Evolutionary conservation across 208 protist genomes (phyloP), one percentile per base, ranked within the genome.

Genomic region (Angomonas deanei): DNA sequence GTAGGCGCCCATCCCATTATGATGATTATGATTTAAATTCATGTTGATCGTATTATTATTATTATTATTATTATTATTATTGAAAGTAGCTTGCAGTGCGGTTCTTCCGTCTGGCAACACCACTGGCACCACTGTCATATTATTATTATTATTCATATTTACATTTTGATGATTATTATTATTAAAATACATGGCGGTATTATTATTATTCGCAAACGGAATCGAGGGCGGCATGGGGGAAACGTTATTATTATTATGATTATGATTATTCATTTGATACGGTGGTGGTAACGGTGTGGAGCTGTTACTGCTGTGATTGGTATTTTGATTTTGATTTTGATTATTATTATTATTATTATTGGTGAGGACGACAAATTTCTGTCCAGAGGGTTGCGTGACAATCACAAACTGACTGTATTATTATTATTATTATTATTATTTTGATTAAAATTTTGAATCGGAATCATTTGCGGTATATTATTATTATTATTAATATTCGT

Each of bases 111-210:
- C 36, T 15, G 36, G 36, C 15, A 42, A 42, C 36, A n/a, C 15
- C 15, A 42, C 36, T 8, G 36, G 36, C 36, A 42, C 36, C 15
- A 15, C 36, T n/a, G 15, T 42, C 36, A 42, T 42, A 42, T 42
- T 42, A 42, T 42, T 42, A 42, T 42, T 42, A 42, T 42, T 42
- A 53, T 53, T 53, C 6, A 23, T 53, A 53, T 53, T 53, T 23
- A 23, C 19, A 26, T 53, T 53, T 8, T 53, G 6, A 53, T 53
- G 6, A 26, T 26, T 53, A 53, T 53, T 53, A 53, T 53, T 53
- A 53, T 53, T 53, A 53, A 23, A 23, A 26, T 53, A n/a, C n/a
- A n/a, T n/a, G n/a, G n/a, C n/a, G n/a, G 34, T 15, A 42, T 42
- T n/a, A 15, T 15, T 42, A 15, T 42, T 42, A 15, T 42, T 42